These are phyloP conservation scores for Tricholoma sp. DNA, from an alignment of 768 basidiomycete genomes.

Conservation along the genomic window DNA sequence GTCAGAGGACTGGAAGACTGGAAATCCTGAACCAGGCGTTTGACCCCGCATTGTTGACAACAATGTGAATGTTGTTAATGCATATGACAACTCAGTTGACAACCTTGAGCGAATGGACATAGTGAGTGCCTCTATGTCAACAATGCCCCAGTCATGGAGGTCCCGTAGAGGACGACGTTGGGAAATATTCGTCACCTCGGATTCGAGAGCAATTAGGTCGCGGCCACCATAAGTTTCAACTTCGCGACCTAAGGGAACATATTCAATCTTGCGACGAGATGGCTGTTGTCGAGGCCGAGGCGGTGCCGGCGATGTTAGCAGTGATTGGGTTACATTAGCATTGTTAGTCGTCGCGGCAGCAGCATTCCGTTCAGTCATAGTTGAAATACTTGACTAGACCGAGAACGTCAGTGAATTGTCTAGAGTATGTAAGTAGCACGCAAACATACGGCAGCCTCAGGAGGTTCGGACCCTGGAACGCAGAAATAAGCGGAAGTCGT, in stretches of 20 bases:
- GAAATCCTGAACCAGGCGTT: constrained; percentile 63
- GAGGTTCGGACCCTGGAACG: constrained; percentile 35
- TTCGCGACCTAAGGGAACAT: constrained; percentile 75
- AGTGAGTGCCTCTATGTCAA: constrained; percentile 91
- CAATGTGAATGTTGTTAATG: constrained; percentile 79
- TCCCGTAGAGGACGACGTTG: constrained; percentile 59
- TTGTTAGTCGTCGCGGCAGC: constrained; percentile 18
- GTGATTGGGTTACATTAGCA: constrained; percentile 23
- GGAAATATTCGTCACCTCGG: constrained; percentile 48
- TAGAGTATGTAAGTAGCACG: constrained; percentile 11
- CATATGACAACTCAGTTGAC: constrained; percentile 81
- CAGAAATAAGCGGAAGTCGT: constrained; percentile 3
- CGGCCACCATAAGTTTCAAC: constrained; percentile 77
- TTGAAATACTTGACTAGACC: constrained; percentile 24
- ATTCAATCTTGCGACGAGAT: constrained; percentile 80
- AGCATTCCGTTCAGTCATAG: constrained; percentile 23
- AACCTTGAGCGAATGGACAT: constrained; percentile 88
- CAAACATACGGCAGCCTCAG: constrained; percentile 40
- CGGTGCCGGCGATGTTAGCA: constrained; percentile 23
- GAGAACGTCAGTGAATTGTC: constrained; percentile 7
- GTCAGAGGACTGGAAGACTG: constrained; percentile 69
- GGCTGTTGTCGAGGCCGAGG: constrained; percentile 42
- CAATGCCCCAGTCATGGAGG: constrained; percentile 79
- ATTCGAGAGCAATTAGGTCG: constrained; percentile 62
- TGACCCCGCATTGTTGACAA: constrained; percentile 73